phyloP scores from a whole-genome alignment of 257 asterid species.

The Ophiorrhiza pumila region DNA sequence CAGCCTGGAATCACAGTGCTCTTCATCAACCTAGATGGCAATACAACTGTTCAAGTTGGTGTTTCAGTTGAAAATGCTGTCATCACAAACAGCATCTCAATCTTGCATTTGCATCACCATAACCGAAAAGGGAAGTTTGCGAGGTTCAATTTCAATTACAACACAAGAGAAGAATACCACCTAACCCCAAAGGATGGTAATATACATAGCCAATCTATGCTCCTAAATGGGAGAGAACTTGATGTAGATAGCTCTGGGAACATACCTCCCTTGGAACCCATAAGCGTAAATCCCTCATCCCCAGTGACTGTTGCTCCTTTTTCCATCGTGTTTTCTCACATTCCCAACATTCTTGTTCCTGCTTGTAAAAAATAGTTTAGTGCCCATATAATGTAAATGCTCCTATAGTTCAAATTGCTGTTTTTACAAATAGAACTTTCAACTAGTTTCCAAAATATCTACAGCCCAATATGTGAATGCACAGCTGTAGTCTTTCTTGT shows the following conservation, averaged over 20 bases:
- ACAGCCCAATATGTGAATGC: background rate
- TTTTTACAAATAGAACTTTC: background rate
- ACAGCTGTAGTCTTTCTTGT: background rate
- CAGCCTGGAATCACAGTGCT: slow-evolving; percentile 71
- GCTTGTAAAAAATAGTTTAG: slow-evolving; percentile 40
- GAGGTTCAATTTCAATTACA: background rate
- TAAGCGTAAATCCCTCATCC: slow-evolving; percentile 32
- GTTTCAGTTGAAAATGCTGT: slow-evolving; percentile 37
- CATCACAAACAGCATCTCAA: slow-evolving; percentile 21
- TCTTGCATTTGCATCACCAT: slow-evolving; percentile 3
- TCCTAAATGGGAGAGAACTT: slow-evolving; percentile 60
- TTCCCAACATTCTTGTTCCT: slow-evolving; percentile 51
- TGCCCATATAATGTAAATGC: background rate
- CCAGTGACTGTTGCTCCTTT: slow-evolving; percentile 57
- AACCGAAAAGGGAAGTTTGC: slow-evolving; percentile 15
- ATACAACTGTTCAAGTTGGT: slow-evolving; percentile 41
- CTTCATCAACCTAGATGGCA: slow-evolving; percentile 68
- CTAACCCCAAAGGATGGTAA: slow-evolving; percentile 64
- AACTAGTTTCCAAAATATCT: background rate
- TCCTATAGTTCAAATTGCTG: background rate
- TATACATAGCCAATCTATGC: slow-evolving; percentile 70
- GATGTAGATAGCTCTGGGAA: slow-evolving; percentile 42
- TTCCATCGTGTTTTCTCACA: slow-evolving; percentile 64
- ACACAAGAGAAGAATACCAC: slow-evolving; percentile 54
- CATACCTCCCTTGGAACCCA: slow-evolving; percentile 64